Percentiles rank a stretch among this genome's conserved stretches.
Evolutionary conservation across 176 grass and related monocot genomes (phyloP).

Genomic region (Triticum urartu): DNA sequence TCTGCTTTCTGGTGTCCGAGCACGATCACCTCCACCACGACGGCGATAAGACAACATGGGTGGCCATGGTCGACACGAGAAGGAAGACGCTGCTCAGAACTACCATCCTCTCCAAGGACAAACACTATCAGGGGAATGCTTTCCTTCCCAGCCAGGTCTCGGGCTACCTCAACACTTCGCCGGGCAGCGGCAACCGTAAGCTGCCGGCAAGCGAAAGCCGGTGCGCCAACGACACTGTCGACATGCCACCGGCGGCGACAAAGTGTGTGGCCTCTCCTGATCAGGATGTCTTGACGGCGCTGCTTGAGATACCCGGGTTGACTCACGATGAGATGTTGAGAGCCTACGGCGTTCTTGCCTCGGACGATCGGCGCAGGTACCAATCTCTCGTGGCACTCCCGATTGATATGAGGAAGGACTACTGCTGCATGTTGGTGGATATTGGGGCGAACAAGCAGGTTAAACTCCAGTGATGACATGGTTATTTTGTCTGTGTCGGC

Average conservation of each 20-base stretch:
- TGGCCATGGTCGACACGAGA: neutral
- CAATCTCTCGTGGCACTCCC: neutral
- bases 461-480: neutral
- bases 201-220: neutral
- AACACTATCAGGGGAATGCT: neutral
- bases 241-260: neutral
- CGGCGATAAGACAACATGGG: neutral
- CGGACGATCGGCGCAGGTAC: neutral
- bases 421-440: neutral
- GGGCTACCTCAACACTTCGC: neutral
- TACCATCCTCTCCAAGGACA: neutral
- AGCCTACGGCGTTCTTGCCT: neutral
- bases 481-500: too few relatives aligned
- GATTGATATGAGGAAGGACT: neutral
- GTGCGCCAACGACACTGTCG: neutral
- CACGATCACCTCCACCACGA: too few relatives aligned
- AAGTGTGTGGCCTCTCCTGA: neutral
- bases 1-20: slow-evolving; percentile 9
- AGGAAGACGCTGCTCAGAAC: neutral
- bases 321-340: neutral
- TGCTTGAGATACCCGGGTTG: neutral
- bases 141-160: neutral
- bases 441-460: neutral
- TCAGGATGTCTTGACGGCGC: neutral
- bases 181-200: neutral